Evolutionary conservation across 495 filamentous ascomycete genomes (phyloP), one percentile per base, ranked within the genome.

Genomic region (Pseudoneurospora amorphoporcata): DNA sequence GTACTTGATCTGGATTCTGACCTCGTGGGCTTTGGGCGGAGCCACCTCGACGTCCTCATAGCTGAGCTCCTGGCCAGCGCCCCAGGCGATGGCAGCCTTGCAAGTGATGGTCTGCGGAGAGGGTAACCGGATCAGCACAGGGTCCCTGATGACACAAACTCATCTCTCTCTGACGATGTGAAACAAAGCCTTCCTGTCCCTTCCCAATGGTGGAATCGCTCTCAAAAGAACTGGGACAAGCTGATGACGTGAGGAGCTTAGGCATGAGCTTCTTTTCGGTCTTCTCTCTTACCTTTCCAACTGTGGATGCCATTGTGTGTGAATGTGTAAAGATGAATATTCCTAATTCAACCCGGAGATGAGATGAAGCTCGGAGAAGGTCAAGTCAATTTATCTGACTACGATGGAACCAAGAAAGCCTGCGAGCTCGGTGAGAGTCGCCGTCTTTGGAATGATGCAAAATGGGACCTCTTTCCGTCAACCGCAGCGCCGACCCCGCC

Each of bases 1-100:
- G 86, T 97, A 97, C 83, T 92, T 87, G 79, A 99, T 92, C 85
- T 98, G 84, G 79, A 99, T 97, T 73, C 95, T 93, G 74, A 99
- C 96, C 84, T 99, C 95, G 83, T 96, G 90, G 58, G 95, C 95
- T 81, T 88, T 90, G n/a, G 95, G 95, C 45, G 96, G 92, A 43
- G 86, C 88, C 70, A 99, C 95, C 84, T 99, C 94, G 77, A 99
- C 88, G 74, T 94, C 91, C 83, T 99, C 95, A 73, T 97, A 86
- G 75, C 87, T 90, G 71, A 99, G 87, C 78, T 93, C 91, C 83
- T 97, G 91, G 75, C 90, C 94, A 41, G 96, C 92, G 79, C 92
- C 95, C 95, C 95, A 99, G 79, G 95, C 96, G 71, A 99, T 90
- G 71, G 95, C 95, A 70, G 96, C 94, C 92, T 97, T 86, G 82